Base-by-base conservation (phyloP, 371 early-diverging fungal genomes). In the Saksenaea oblongispora region DNA sequence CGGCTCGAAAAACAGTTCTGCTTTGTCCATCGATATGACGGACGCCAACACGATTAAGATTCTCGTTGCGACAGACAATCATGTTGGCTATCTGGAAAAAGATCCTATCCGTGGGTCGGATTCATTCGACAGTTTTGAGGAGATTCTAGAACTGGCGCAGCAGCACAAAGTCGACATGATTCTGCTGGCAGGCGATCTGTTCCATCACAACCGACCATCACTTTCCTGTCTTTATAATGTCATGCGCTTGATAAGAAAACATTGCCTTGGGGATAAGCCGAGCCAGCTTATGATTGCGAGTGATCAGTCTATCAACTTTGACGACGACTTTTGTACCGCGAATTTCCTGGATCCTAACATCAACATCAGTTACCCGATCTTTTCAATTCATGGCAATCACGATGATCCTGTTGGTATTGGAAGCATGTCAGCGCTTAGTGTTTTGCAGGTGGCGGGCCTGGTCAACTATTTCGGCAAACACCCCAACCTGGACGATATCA, bases 301-400 rank as follows among this genome's bases (percentile, higher is more conserved):
- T 59, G 92, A 94, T 59, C 90, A 89, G 56, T 68, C 69, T 3
- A 80, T 82, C 24, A 93, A 93, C 76, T 95, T 96, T 72, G 79
- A 81, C 2, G 83, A 85, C 44, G 78, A 72, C 57, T 80, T 87
- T 59, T 66, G 65, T 7, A 80, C 70, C 3, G 92, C 92, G 31
- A 99, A 98, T 69, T 95, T 92, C 72, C 79, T 90, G 63, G 95
- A 98, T 71, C 91, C 93, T 13, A 96, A 98, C 69, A 69, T 91
- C 27, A 96, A 96, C 63, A 83, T 99, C 26, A 70, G 85, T 1
- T 82, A 97, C 26, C 99, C 99, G 0, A 86, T 99, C 0, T 96
- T 98, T 71, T 89, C 96, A 0, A 99, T 99, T 41, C 99, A 99
- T 73, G 99, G 99, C 0, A 99, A 99, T 80, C 99, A 99, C 70